phyloP scores from a whole-genome alignment of 2,329 filamentous ascomycete species.

The Colletotrichum australisinense region DNA sequence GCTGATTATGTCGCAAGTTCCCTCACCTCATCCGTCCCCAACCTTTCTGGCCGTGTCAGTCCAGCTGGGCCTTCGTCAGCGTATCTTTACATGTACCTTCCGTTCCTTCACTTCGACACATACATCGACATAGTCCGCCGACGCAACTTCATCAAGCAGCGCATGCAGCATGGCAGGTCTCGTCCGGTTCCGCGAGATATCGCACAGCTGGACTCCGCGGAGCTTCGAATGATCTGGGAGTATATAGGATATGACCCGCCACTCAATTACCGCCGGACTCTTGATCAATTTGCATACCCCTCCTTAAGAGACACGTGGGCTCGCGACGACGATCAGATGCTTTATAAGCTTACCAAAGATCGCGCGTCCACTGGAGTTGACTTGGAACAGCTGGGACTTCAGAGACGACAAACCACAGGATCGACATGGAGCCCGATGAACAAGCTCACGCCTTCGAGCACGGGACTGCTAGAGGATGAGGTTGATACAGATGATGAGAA shows the following conservation, averaged over 20 bases:
- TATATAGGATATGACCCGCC: constrained; percentile 71
- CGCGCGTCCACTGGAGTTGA: constrained; percentile 40
- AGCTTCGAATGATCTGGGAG: constrained; percentile 72
- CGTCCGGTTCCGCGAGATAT: constrained; percentile 67
- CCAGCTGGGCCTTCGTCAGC: constrained; percentile 33
- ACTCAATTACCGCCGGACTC: constrained; percentile 69
- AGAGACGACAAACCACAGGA: constrained; percentile 28
- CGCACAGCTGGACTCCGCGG: constrained; percentile 65
- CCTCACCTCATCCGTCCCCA: constrained; percentile 47
- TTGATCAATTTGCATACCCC: constrained; percentile 74
- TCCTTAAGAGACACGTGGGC: constrained; percentile 69
- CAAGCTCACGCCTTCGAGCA: constrained; percentile 27
- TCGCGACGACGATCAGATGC: constrained; percentile 74
- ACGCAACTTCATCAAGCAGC: constrained; percentile 63
- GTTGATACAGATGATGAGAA: constrained; percentile 45
- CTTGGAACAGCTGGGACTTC: constrained; percentile 33
- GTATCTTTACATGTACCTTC: constrained; percentile 64
- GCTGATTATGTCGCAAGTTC: constrained; percentile 42
- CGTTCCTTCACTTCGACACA: constrained; percentile 74
- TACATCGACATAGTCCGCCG: constrained; percentile 68
- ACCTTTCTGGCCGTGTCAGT: constrained; percentile 13
- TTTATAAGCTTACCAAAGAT: constrained; percentile 73
- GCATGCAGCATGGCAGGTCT: constrained; percentile 64
- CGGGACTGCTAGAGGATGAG: constrained; percentile 31
- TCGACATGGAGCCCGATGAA: constrained; percentile 24